These are phyloP conservation scores for Spinacia oleracea DNA, from an alignment of 179 eudicot species.

Conservation along the genomic window DNA sequence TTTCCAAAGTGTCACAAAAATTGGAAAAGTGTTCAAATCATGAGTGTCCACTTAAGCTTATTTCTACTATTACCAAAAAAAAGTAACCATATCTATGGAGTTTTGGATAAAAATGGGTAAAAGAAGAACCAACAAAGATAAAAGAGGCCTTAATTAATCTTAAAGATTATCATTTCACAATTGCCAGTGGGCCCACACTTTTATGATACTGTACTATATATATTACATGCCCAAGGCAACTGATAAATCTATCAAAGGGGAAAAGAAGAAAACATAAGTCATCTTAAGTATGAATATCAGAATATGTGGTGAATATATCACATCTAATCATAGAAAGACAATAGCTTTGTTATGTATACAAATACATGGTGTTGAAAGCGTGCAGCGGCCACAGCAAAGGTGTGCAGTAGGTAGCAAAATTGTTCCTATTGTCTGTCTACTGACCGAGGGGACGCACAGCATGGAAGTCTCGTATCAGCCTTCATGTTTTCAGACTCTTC, in stretches of 20 bases:
- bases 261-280: not conserved
- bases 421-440: constrained; percentile 18
- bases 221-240: not conserved
- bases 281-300: not conserved
- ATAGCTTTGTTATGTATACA: not conserved
- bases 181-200: not conserved
- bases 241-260: not conserved
- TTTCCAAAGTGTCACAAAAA: too few species aligned
- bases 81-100: too few species aligned
- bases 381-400: not conserved
- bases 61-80: too few species aligned
- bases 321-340: not conserved
- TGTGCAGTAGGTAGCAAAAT: constrained; percentile 24
- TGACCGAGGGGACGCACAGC: not conserved
- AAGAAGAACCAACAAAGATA: too few species aligned
- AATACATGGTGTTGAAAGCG: not conserved
- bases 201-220: not conserved
- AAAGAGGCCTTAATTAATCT: too few species aligned
- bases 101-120: too few species aligned
- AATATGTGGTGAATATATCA: not conserved
- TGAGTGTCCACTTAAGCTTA: too few species aligned
- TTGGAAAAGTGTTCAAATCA: too few species aligned
- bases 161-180: not conserved
- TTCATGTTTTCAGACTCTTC: constrained; percentile 18
- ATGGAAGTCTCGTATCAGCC: constrained; percentile 5